Conservation (phyloP, 257 asterid genomes). For the Fraxinus quadrangulata region DNA sequence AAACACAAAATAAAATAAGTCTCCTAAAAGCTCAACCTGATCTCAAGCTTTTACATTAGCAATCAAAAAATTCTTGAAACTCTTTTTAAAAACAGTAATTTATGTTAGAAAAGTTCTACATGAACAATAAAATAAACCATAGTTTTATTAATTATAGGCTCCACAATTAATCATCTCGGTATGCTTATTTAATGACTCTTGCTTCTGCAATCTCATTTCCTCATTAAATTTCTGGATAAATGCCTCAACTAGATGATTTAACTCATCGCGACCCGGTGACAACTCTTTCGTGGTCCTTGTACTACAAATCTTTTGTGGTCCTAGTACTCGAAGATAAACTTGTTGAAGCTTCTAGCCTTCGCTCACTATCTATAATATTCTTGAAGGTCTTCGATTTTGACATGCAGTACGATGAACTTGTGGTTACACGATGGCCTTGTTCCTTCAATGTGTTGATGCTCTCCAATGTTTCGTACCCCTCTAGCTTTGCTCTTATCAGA, state of each 20-base stretch:
- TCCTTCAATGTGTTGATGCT: slow-evolving; percentile 18
- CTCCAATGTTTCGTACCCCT: slow-evolving; percentile 33
- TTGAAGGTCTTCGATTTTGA: slow-evolving; percentile 5
- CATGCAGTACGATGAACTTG: neutral
- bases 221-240: slow-evolving; percentile 45
- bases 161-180: slow-evolving; percentile 24
- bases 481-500: neutral
- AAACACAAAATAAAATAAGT: too few species aligned
- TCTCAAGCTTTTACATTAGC: too few species aligned
- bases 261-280: slow-evolving; percentile 38
- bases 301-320: neutral
- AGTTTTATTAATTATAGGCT: neutral
- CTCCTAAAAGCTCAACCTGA: too few species aligned
- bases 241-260: slow-evolving; percentile 45
- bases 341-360: neutral
- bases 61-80: too few species aligned
- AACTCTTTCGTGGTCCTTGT: slow-evolving; percentile 36
- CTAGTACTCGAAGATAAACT: neutral
- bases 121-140: too few species aligned
- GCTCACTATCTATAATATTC: neutral
- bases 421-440: neutral
- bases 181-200: slow-evolving; percentile 35
- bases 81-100: too few species aligned
- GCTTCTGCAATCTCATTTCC: slow-evolving; percentile 47
- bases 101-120: too few species aligned